Conservation (phyloP, 768 basidiomycete species). For the Tephrocybe sp. region DNA sequence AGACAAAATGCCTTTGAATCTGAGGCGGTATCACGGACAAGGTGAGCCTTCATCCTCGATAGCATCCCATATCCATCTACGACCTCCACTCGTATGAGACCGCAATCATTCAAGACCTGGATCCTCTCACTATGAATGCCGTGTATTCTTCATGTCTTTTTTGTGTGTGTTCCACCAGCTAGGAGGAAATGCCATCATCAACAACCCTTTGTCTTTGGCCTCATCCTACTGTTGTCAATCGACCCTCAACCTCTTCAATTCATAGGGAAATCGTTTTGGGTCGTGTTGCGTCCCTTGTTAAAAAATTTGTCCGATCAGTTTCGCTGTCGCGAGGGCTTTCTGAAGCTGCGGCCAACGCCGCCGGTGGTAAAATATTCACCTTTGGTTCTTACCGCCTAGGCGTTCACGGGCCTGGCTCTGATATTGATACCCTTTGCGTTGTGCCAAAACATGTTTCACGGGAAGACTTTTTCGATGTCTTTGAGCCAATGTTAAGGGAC, state of each 20-base stretch:
- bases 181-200: conserved; percentile 11
- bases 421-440: conserved; percentile 98
- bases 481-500: conserved; percentile 85
- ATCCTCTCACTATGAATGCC: not conserved
- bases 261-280: conserved; percentile 91
- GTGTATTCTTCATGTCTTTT: conserved; percentile 5
- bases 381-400: conserved; percentile 98
- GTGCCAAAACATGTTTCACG: conserved; percentile 95
- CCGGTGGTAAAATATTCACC: conserved; percentile 98
- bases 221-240: conserved; percentile 6
- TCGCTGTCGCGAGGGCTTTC: conserved; percentile 81
- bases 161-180: conserved; percentile 3
- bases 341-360: conserved; percentile 81
- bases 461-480: conserved; percentile 93
- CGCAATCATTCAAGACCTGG: conserved; percentile 11
- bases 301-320: conserved; percentile 87
- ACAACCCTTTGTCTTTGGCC: conserved; percentile 4
- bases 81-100: conserved; percentile 7
- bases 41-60: conserved; percentile 53
- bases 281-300: conserved; percentile 84
- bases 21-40: conserved; percentile 82
- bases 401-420: conserved; percentile 92
- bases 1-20: conserved; percentile 87
- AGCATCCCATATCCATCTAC: conserved; percentile 10
- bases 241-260: conserved; percentile 18